phyloP scores from a whole-genome alignment of 352 stramenopile species.

The Phytophthora palmivora region DNA sequence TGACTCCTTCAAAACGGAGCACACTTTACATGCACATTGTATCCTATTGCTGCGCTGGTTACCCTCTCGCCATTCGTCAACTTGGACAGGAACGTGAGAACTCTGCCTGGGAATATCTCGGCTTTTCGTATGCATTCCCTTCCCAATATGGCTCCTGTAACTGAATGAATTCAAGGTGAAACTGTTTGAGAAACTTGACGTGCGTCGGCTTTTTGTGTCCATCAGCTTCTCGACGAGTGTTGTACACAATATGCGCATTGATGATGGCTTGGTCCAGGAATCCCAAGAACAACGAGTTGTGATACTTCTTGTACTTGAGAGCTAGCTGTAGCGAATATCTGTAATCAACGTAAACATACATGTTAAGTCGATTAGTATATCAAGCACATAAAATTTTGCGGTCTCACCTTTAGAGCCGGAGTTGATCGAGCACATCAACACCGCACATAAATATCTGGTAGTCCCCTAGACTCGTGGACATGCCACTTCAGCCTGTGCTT shows the following conservation, averaged over 20 bases:
- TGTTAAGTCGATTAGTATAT: too few species aligned
- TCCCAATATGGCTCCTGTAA: conserved; percentile 1
- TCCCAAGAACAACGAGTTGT: too few species aligned
- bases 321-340: too few species aligned
- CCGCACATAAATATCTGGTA: conserved; percentile 1
- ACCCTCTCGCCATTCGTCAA: too few species aligned
- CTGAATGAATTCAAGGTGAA: conserved; percentile 4
- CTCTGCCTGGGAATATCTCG: too few species aligned
- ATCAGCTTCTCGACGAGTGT: not conserved
- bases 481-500: not conserved
- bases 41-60: conserved; percentile 4
- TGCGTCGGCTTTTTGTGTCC: not conserved
- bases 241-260: conserved; percentile 1
- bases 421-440: conserved; percentile 6
- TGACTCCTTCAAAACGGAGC: conserved; percentile 1
- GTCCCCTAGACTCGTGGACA: not conserved
- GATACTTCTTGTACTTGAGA: too few species aligned
- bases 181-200: conserved; percentile 9
- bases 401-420: not conserved
- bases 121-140: not conserved
- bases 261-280: conserved; percentile 4
- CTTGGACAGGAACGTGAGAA: too few species aligned
- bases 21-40: conserved; percentile 10
- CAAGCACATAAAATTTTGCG: not conserved
- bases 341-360: too few species aligned